Evolutionary conservation across 441 rosid genomes (phyloP), one percentile per base, ranked within the genome.

Genomic region (Dalechampia spathulata): DNA sequence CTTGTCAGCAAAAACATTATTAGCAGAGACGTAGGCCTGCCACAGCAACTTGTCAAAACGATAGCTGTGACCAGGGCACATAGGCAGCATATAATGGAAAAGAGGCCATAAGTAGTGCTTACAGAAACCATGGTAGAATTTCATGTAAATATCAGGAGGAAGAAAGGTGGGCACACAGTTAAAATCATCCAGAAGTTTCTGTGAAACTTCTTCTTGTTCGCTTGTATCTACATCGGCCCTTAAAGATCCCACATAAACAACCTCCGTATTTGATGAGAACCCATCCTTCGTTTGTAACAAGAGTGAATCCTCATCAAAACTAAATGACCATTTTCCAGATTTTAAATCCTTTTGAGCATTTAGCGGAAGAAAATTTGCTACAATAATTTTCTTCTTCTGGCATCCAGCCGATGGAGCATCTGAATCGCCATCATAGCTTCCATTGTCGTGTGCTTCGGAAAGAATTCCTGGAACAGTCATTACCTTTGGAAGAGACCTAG

Each of bases 31-130:
- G 65, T 84, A 87, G 0, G 92, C 84, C 58, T 69, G 86, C 96
- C 96, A 87, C 21, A 74, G 75, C 45, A 48, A 51, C 47, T 75
- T 61, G 50, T 87, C 84, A 65, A 79, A 87, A 45, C 84, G 83
- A 57, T 72, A 68, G 0, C 89, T 78, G 25, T 77, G 75, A 66
- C 77, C 96, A 5, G 80, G 78, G 52, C 72, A 71, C 69, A 87
- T 72, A 5, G 96, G 96, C 19, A 87, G 75, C 96, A 87, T 87
- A 60, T 87, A 87, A 66, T 87, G 96, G 61, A 87, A 84, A 57
- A 84, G 87, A 1, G 90, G 96, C 96, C 96, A 87, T 34, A 87
- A 38, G 30, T 84, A 67, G 52, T 87, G 90, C 75, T 87, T 84
- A 48, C 92, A 84, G 58, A 87, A 87, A 58, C 92, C 90, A 49